These are phyloP conservation scores for Erythrophleum ivorense DNA, from an alignment of 331 rosid species.

Conservation along the genomic window DNA sequence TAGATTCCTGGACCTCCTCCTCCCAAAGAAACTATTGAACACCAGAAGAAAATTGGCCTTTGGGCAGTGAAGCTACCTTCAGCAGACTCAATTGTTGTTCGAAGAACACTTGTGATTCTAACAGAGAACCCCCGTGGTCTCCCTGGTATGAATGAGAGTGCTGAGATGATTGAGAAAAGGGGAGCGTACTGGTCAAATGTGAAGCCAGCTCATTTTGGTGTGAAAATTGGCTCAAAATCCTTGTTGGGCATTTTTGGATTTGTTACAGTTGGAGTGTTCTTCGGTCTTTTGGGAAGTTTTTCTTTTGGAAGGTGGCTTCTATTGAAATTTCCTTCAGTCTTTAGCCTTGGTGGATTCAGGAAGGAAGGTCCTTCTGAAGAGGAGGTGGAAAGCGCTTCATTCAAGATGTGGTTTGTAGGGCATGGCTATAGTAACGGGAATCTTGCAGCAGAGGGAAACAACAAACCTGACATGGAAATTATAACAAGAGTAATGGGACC, in stretches of 20 bases:
- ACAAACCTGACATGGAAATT: conserved; percentile 74
- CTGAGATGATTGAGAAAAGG: conserved; percentile 55
- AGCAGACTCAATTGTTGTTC: conserved; percentile 77
- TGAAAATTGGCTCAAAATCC: conserved; percentile 70
- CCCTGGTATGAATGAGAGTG: conserved; percentile 64
- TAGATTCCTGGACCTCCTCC: conserved; percentile 86
- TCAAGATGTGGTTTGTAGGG: conserved; percentile 92
- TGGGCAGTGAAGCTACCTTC: conserved; percentile 85
- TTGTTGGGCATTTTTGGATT: conserved; percentile 54
- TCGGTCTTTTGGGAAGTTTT: conserved; percentile 64
- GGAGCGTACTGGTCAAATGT: conserved; percentile 70
- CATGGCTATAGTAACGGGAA: conserved; percentile 59
- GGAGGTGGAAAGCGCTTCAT: conserved; percentile 72
- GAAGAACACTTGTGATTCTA: conserved; percentile 69
- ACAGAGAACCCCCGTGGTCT: conserved; percentile 75
- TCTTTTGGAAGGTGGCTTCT: conserved; percentile 81
- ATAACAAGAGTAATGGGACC: conserved; percentile 83
- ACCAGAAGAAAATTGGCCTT: conserved; percentile 72
- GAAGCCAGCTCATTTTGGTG: conserved; percentile 83
- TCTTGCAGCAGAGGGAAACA: conserved; percentile 48
- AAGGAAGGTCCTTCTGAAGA: conserved; percentile 84
- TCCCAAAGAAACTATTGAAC: conserved; percentile 60
- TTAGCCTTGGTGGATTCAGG: conserved; percentile 76
- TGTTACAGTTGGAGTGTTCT: conserved; percentile 49
- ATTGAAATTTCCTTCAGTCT: conserved; percentile 74